Conservation (phyloP, 2,329 filamentous ascomycete species). For the Aspergillus arachidicola region DNA sequence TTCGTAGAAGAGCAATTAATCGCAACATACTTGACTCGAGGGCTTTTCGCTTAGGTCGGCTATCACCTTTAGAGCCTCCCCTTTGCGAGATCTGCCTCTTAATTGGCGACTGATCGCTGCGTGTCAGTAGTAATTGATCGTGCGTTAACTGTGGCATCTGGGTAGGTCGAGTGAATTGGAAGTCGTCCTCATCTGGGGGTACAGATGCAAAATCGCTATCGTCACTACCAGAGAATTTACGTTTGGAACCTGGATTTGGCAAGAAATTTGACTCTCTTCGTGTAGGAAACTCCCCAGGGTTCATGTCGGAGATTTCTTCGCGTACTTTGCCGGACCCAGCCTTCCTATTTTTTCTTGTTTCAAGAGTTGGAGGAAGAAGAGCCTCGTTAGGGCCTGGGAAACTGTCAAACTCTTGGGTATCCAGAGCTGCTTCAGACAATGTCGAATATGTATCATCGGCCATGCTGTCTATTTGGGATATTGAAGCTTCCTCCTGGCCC, state of each 20-base stretch:
- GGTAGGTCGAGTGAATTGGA: constrained; percentile 35
- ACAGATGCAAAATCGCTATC: constrained; percentile 38
- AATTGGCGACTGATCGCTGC: constrained; percentile 15
- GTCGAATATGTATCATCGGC: constrained; percentile 29
- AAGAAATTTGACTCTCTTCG: constrained; percentile 17
- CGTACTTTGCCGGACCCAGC: background rate
- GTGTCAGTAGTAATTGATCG: constrained; percentile 11
- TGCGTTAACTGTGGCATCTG: constrained; percentile 20
- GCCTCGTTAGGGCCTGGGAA: constrained; percentile 20
- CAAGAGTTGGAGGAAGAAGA: constrained; percentile 33
- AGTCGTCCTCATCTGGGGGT: constrained; percentile 32
- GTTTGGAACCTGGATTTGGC: constrained; percentile 55
- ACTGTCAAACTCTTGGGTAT: constrained; percentile 6
- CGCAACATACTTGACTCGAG: constrained; percentile 47
- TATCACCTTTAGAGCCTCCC: constrained; percentile 17
- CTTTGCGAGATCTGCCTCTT: constrained; percentile 21
- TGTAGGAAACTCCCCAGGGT: background rate
- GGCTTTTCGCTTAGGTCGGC: constrained; percentile 33
- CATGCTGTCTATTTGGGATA: constrained; percentile 45
- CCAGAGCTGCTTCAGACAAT: background rate
- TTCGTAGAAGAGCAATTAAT: background rate
- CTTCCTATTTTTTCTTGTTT: constrained; percentile 35
- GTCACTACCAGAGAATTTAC: constrained; percentile 59
- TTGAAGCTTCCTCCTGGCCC: constrained; percentile 49
- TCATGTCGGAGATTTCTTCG: background rate